phyloP scores from a whole-genome alignment of 2,329 filamentous ascomycete species.

The Monosporascus sp. region DNA sequence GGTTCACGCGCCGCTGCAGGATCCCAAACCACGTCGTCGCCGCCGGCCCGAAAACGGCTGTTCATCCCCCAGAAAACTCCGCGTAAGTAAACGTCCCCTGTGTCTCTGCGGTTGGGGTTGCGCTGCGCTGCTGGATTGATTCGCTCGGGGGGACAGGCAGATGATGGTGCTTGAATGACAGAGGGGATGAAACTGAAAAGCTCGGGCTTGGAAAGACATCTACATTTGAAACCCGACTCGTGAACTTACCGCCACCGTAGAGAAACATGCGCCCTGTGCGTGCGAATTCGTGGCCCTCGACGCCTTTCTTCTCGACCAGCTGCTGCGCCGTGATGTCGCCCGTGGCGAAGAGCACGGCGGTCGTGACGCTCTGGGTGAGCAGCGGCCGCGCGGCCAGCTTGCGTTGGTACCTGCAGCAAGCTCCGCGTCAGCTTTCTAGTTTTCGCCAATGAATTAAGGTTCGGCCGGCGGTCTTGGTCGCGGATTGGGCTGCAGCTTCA shows the following conservation, averaged over 20 bases:
- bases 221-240: too few relatives aligned
- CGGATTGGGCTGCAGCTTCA: too few relatives aligned
- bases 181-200: too few relatives aligned
- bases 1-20: constrained; percentile 63
- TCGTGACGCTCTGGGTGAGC: constrained; percentile 86
- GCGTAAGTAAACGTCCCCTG: too few relatives aligned
- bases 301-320: constrained; percentile 73
- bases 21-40: constrained; percentile 84
- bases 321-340: constrained; percentile 92
- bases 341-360: constrained; percentile 84
- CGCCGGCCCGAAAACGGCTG: constrained; percentile 78
- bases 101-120: too few relatives aligned
- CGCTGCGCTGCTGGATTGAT: too few relatives aligned
- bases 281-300: constrained; percentile 67
- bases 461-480: too few relatives aligned
- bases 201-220: too few relatives aligned
- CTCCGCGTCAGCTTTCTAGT: background rate
- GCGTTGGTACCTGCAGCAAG: constrained; percentile 70
- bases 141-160: too few relatives aligned
- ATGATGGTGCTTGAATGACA: too few relatives aligned
- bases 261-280: constrained; percentile 74
- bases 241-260: constrained; percentile 67
- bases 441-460: too few relatives aligned
- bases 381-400: constrained; percentile 76
- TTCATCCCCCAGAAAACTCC: too few relatives aligned